A percentile compares a stretch with the other conserved stretches of the same genome.
These are phyloP conservation scores for Anthracocystis setariae DNA, from an alignment of 1,284 basidiomycete genomes.

Conservation along the genomic window DNA sequence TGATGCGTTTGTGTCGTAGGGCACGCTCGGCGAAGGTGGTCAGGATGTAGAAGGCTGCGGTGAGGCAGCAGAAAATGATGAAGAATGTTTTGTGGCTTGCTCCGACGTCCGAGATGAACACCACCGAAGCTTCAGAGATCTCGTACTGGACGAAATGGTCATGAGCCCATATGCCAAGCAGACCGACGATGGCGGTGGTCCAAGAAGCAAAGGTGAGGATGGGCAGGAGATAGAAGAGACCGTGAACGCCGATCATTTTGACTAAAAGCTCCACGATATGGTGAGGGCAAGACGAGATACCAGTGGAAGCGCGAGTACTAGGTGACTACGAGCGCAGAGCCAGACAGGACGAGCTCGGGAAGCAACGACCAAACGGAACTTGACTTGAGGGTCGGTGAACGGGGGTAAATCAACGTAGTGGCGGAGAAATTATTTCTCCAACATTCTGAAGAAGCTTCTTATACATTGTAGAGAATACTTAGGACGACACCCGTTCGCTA, in stretches of 20 bases:
- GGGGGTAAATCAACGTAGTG: not conserved
- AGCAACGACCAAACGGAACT: conserved; percentile 1
- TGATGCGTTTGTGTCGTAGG: conserved; percentile 70
- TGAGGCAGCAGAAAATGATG: conserved; percentile 55
- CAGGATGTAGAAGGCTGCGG: conserved; percentile 65
- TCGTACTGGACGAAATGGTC: conserved; percentile 68
- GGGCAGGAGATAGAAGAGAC: conserved; percentile 48
- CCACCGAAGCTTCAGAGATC: conserved; percentile 67
- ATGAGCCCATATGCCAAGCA: conserved; percentile 68
- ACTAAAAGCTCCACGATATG: not conserved
- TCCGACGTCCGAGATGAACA: conserved; percentile 71
- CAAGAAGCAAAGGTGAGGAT: conserved; percentile 51
- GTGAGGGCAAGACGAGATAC: too few species aligned
- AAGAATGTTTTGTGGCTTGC: conserved; percentile 66
- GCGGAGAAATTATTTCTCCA: not conserved
- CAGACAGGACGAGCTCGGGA: not conserved
- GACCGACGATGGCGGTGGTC: conserved; percentile 56
- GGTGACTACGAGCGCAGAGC: not conserved
- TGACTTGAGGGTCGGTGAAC: not conserved
- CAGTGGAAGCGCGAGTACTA: not conserved
- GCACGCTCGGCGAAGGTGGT: conserved; percentile 70
- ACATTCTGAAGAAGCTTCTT: conserved; percentile 1
- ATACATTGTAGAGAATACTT: not conserved
- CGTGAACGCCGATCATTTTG: conserved; percentile 42
- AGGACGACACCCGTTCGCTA: not conserved